phyloP scores from a whole-genome alignment of 805 yeast genomes.

The Pichia rugopelliculosa region DNA sequence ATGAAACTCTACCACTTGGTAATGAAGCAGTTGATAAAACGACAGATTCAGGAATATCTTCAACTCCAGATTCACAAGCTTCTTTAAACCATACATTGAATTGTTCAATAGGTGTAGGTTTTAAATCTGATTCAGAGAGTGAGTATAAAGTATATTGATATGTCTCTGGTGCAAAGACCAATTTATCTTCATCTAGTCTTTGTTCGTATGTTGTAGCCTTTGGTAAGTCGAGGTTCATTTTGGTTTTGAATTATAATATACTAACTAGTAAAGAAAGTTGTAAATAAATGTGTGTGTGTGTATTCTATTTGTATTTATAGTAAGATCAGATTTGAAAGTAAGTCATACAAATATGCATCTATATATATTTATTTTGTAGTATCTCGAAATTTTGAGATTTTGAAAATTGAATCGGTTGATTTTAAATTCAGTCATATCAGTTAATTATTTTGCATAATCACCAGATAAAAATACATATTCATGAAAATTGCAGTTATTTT shows the following conservation, averaged over 20 bases:
- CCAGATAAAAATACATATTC: not conserved
- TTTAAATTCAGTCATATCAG: too few species aligned
- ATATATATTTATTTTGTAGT: too few species aligned
- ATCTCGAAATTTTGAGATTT: too few species aligned
- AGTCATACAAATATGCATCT: too few species aligned
- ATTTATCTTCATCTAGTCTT: constrained; percentile 16
- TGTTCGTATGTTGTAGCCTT: constrained; percentile 11
- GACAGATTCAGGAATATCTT: constrained; percentile 73
- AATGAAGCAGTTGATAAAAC: constrained; percentile 82
- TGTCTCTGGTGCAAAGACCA: constrained; percentile 69
- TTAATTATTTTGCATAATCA: not conserved
- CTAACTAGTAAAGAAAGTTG: too few species aligned
- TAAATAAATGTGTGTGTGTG: too few species aligned
- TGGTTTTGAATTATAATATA: too few species aligned
- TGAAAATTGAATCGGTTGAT: too few species aligned
- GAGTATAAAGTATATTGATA: constrained; percentile 74
- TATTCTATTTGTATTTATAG: too few species aligned
- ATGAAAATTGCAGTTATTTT: constrained; percentile 10
- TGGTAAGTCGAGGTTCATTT: constrained; percentile 20
- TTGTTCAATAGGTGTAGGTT: constrained; percentile 60
- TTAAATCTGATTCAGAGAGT: constrained; percentile 47
- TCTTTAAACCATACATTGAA: constrained; percentile 82
- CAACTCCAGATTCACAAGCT: constrained; percentile 47
- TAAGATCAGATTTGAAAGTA: too few species aligned
- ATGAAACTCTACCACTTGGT: constrained; percentile 86